These are phyloP conservation scores for Erucastrum elatum DNA, from an alignment of 345 rosid species.

Conservation along the genomic window DNA sequence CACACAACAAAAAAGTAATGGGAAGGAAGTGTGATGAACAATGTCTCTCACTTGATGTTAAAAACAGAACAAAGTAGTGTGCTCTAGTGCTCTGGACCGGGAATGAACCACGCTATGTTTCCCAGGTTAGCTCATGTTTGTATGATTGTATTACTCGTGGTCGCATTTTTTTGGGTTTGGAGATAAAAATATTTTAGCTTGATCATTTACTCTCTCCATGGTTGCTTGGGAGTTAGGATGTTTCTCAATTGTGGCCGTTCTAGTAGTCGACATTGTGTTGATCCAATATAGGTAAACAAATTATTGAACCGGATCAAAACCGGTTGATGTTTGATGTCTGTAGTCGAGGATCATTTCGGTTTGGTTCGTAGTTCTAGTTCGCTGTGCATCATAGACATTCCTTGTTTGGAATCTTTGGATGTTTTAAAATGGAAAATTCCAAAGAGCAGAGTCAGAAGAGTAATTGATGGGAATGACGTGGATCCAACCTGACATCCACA, in stretches of 20 bases:
- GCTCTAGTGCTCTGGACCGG: neutral
- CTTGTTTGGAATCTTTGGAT: neutral
- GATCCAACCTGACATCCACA: neutral
- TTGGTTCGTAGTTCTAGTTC: neutral
- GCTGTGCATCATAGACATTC: neutral
- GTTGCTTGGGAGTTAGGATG: slow-evolving; percentile 74
- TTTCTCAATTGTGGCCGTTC: slow-evolving; percentile 52
- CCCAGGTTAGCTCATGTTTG: slow-evolving; percentile 79
- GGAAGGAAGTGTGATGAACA: neutral
- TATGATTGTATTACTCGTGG: slow-evolving; percentile 74
- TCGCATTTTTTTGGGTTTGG: slow-evolving; percentile 68
- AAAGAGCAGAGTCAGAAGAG: neutral
- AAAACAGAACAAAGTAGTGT: neutral
- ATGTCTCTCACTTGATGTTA: neutral
- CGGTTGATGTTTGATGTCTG: neutral
- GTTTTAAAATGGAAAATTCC: neutral
- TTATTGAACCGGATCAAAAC: slow-evolving; percentile 10
- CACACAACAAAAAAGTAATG: neutral
- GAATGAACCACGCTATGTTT: neutral
- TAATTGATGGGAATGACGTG: neutral
- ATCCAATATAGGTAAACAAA: neutral
- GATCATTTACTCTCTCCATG: slow-evolving; percentile 73
- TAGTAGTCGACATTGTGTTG: slow-evolving; percentile 32
- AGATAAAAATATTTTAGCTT: slow-evolving; percentile 85
- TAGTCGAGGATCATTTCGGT: neutral